Evolutionary conservation across 805 yeast genomes (phyloP), one percentile per base, ranked within the genome.

Genomic region (Lachancea sp.): DNA sequence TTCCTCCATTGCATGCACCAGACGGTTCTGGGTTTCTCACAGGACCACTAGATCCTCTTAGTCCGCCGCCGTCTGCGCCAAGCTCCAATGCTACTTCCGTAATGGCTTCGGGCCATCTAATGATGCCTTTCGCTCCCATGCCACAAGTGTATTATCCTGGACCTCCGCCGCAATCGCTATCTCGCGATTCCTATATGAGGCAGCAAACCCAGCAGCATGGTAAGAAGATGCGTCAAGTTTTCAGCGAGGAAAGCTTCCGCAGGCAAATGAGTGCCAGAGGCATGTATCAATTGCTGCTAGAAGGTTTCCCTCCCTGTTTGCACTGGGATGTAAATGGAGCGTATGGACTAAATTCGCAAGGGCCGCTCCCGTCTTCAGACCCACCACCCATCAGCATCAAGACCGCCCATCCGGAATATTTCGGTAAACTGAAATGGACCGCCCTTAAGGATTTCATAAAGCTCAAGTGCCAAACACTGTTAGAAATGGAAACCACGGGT

Each of bases 371-470:
- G 17, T 34, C 40, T 3, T 17, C 22, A 16, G 16, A 8, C 21
- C n/a, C n/a, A 3, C 40, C 47, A 12, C 32, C 29, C 8, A 29
- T 37, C 3, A 20, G 34, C 20, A 36, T 51, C 18, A 45, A 40
- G 8, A 58, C 59, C 8, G 46, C 50, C 20, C 48, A 50, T 22
- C 47, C 58, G 17, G 60, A 56, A 12, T 50, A 47, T 34, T 58
- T 40, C 41, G 56, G 57, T 8, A 58, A 58, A 35, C 44, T 60
- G 6, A 53, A 60, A 40, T 67, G 71, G 70, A 61, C 58, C 11
- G 60, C 62, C 1, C 38, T 67, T 13, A 66, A 66, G 46, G 72
- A 67, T 44, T 59, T 55, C 30, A 50, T 67, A 9, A 60, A 65
- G 38, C 41, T 54, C 26, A 58, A 58, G 36, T 60, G 63, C 40